A percentile compares a stretch with the other conserved stretches of the same genome.
These are phyloP conservation scores for Fusarium sublunatum DNA, from an alignment of 2,329 filamentous ascomycete genomes.

Conservation along the genomic window DNA sequence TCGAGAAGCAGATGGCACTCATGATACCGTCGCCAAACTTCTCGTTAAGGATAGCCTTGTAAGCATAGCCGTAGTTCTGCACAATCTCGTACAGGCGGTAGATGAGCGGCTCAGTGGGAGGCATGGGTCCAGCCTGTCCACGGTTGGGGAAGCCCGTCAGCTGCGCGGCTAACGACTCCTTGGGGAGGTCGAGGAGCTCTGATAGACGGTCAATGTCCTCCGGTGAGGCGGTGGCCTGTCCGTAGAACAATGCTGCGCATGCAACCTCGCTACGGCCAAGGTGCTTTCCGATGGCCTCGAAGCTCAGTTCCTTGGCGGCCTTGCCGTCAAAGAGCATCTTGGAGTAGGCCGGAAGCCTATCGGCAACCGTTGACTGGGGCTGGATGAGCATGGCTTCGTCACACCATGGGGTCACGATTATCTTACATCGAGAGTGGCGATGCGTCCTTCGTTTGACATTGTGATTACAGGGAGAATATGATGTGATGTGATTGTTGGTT, in stretches of 20 bases:
- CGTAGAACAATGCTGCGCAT: conserved; percentile 90
- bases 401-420: neutral
- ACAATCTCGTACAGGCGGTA: conserved; percentile 94
- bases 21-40: conserved; percentile 96
- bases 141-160: conserved; percentile 83
- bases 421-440: conserved; percentile 54
- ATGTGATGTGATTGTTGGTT: conserved; percentile 4
- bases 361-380: conserved; percentile 70
- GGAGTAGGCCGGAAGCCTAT: conserved; percentile 76
- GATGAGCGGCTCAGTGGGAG: conserved; percentile 63
- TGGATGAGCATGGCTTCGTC: conserved; percentile 19
- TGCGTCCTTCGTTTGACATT: conserved; percentile 45
- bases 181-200: conserved; percentile 69
- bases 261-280: conserved; percentile 86
- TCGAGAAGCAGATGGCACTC: conserved; percentile 93
- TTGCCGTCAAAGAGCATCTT: conserved; percentile 79
- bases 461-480: conserved; percentile 8
- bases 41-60: conserved; percentile 95
- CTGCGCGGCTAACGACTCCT: conserved; percentile 67
- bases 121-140: conserved; percentile 67
- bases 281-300: conserved; percentile 79
- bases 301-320: conserved; percentile 77
- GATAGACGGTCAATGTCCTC: conserved; percentile 77
- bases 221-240: conserved; percentile 78
- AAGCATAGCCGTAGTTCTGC: conserved; percentile 96